Base-by-base conservation (phyloP, 1,284 basidiomycete genomes). In the Melampsora larici-populina region DNA sequence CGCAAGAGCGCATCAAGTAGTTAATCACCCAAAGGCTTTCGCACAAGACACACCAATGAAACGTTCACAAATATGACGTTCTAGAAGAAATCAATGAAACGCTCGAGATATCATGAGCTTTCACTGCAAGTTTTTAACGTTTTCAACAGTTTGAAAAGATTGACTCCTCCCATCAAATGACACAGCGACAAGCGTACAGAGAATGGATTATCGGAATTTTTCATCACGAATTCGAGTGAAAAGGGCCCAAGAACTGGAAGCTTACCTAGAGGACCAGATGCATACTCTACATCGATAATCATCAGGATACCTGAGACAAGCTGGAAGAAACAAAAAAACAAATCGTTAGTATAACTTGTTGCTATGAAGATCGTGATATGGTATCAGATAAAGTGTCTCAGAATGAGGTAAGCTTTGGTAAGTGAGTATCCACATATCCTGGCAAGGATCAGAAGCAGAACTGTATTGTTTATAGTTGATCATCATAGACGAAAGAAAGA, bases 141-240 rank as follows among this genome's bases (percentile, higher is more conserved):
- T 24, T n/a, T 24, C 55, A n/a, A 58, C 9, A 18, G 9, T 13
- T 6, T 17, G 18, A n/a, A 58, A 24, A 11, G 55, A 29, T 58
- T 6, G n/a, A n/a, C 26, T 24, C 55, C 18, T 58, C 55, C 7
- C 7, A n/a, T 15, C 21, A 58, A 58, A n/a, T 15, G 55, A 18
- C 15, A 58, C n/a, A 58, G 55, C 26, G 18, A 29, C 55, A 58
- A 58, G 26, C 40, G 8, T 58, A 29, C 55, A 58, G 55, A 58
- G 55, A 58, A 58, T 58, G 55, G 55, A 58, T 58, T 58, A 58
- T 58, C 55, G 55, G 55, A 58, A 24, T 58, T n/a, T 58, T 58
- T 58, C 55, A 58, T 58, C 55, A 58, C 26, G 15, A 29, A 58
- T 13, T 11, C 1, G 15, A 58, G 55, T 2, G 7, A n/a, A 15